Evolutionary conservation across 2,329 filamentous ascomycete species (phyloP).

Genomic region (Cladorrhinum sp.): DNA sequence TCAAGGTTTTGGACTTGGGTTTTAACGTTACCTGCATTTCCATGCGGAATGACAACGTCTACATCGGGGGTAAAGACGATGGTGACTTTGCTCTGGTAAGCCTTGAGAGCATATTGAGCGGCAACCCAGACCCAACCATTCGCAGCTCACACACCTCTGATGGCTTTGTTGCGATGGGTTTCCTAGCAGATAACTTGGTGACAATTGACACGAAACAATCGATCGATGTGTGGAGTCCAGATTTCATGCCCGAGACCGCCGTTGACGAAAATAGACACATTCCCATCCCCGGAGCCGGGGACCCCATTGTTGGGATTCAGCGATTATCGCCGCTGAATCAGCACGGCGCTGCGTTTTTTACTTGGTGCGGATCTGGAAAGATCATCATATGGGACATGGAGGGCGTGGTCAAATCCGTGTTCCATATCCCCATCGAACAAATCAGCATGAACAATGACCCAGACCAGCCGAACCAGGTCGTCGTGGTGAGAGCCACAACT

Average conservation of each 20-base stretch:
- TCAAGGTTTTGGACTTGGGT: constrained; percentile 61
- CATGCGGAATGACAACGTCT: constrained; percentile 56
- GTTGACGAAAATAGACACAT: constrained; percentile 43
- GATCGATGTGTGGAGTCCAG: constrained; percentile 64
- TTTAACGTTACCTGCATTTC: constrained; percentile 68
- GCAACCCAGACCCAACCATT: constrained; percentile 37
- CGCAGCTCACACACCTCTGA: constrained; percentile 38
- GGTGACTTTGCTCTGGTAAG: constrained; percentile 56
- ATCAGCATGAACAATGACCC: constrained; percentile 46
- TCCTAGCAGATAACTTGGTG: constrained; percentile 63
- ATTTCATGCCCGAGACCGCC: constrained; percentile 42
- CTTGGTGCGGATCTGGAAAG: constrained; percentile 79
- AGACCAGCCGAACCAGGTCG: constrained; percentile 57
- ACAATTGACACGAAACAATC: constrained; percentile 73
- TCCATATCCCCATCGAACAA: constrained; percentile 69
- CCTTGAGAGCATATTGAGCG: constrained; percentile 47
- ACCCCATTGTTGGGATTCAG: constrained; percentile 70
- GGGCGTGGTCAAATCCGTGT: constrained; percentile 63
- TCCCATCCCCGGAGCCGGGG: constrained; percentile 60
- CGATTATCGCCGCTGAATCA: constrained; percentile 59
- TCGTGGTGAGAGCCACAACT: constrained; percentile 57
- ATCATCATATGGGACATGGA: constrained; percentile 79
- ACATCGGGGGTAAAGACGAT: constrained; percentile 64
- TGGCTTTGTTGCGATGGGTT: constrained; percentile 66
- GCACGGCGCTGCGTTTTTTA: constrained; percentile 72